These are phyloP conservation scores for Acer campestre DNA, from an alignment of 345 rosid genomes.

Conservation along the genomic window DNA sequence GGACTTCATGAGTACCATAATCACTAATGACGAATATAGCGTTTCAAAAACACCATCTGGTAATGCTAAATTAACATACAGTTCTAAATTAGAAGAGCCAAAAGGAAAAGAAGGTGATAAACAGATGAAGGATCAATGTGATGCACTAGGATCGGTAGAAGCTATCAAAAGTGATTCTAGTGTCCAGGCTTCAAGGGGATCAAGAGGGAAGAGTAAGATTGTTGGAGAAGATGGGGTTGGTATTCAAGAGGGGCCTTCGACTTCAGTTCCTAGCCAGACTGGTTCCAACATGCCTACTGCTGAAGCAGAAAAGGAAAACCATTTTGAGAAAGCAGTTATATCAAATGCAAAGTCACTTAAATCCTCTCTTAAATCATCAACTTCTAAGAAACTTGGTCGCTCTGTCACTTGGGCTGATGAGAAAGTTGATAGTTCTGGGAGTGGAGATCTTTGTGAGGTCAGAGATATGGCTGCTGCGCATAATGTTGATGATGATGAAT, in stretches of 20 bases:
- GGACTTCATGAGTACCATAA: constrained; percentile 62
- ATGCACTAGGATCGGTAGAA: constrained; percentile 28
- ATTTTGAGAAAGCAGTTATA: constrained; percentile 30
- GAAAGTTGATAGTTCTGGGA: constrained; percentile 34
- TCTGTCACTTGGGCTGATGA: constrained; percentile 95
- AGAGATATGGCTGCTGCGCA: constrained; percentile 39
- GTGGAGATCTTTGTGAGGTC: constrained; percentile 55
- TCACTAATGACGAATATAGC: constrained; percentile 56
- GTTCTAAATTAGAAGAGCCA: constrained; percentile 26
- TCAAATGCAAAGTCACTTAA: constrained; percentile 43
- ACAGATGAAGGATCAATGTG: constrained; percentile 20
- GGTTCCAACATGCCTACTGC: constrained; percentile 17
- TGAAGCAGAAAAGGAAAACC: constrained; percentile 30
- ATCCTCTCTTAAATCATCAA: constrained; percentile 66
- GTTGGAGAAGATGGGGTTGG: constrained; percentile 24
- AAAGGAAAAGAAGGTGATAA: constrained; percentile 28
- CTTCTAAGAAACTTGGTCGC: constrained; percentile 47
- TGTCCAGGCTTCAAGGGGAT: constrained; percentile 27
- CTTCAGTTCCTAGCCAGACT: constrained; percentile 31
- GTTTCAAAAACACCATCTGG: constrained; percentile 53
- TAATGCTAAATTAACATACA: constrained; percentile 29
- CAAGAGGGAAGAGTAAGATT: constrained; percentile 30
- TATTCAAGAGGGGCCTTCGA: constrained; percentile 32
- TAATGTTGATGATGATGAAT: constrained; percentile 31
- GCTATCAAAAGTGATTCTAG: constrained; percentile 23